These are phyloP conservation scores for Corrigiola litoralis DNA, from an alignment of 179 eudicot species.

Conservation along the genomic window DNA sequence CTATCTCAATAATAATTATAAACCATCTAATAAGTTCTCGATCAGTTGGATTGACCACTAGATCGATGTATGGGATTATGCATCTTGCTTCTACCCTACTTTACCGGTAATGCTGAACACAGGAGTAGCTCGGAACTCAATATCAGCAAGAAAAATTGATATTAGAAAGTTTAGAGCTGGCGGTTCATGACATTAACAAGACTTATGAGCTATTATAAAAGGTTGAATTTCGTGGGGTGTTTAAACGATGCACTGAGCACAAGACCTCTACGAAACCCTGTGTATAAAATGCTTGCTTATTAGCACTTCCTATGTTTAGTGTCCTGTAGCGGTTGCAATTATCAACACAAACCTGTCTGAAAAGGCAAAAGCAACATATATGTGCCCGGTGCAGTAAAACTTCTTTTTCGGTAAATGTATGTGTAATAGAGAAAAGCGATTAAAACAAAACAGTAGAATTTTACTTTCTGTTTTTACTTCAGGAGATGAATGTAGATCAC, in stretches of 20 bases:
- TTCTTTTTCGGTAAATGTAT: conserved; percentile 12
- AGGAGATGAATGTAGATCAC: not conserved
- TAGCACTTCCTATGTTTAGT: not conserved
- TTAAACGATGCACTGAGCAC: conserved; percentile 4
- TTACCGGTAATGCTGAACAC: not conserved
- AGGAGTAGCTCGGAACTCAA: not conserved
- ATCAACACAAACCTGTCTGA: conserved; percentile 3
- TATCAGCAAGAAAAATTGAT: not conserved
- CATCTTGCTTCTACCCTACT: too few relatives aligned
- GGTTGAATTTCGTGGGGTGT: not conserved
- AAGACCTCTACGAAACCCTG: not conserved
- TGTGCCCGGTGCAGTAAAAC: conserved; percentile 9
- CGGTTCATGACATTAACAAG: not conserved
- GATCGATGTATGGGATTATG: too few relatives aligned
- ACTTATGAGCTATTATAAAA: not conserved
- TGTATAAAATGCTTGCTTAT: conserved; percentile 6
- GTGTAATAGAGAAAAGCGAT: not conserved
- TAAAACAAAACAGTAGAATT: not conserved
- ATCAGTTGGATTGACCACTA: too few relatives aligned
- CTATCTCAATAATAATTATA: too few relatives aligned
- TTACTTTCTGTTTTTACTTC: not conserved
- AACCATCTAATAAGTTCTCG: too few relatives aligned
- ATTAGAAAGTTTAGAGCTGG: too few relatives aligned
- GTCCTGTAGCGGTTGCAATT: conserved; percentile 6
- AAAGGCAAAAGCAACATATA: conserved; percentile 20